These are phyloP conservation scores for Didymella arachidicola DNA, from an alignment of 2,329 filamentous ascomycete genomes.

Conservation along the genomic window DNA sequence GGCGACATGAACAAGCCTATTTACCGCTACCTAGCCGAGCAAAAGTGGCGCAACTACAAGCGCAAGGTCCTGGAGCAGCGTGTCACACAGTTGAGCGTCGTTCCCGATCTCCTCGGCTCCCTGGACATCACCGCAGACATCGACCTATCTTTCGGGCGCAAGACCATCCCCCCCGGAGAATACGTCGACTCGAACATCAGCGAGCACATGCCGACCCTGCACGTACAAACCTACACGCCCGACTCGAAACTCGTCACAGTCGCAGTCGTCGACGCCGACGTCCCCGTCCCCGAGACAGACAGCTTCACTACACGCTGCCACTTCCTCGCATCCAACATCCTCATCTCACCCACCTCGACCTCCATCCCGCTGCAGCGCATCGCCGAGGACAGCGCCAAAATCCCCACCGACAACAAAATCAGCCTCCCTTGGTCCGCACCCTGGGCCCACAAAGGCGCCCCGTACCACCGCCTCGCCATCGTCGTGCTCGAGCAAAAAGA, in stretches of 20 bases:
- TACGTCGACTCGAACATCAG: slow-evolving; percentile 78
- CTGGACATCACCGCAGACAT: slow-evolving; percentile 82
- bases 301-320: slow-evolving; percentile 83
- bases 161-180: slow-evolving; percentile 75
- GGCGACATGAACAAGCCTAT: slow-evolving; percentile 96
- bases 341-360: slow-evolving; percentile 64
- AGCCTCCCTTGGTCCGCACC: slow-evolving; percentile 84
- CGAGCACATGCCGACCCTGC: slow-evolving; percentile 76
- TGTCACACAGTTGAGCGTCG: slow-evolving; percentile 82
- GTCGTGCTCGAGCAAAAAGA: slow-evolving; percentile 82
- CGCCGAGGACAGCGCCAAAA: slow-evolving; percentile 51
- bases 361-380: slow-evolving; percentile 44
- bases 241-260: slow-evolving; percentile 85
- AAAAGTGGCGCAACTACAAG: slow-evolving; percentile 87
- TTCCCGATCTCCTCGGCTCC: slow-evolving; percentile 85
- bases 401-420: slow-evolving; percentile 64
- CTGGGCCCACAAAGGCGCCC: slow-evolving; percentile 85
- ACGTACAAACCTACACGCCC: slow-evolving; percentile 83
- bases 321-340: slow-evolving; percentile 79
- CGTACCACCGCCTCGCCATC: slow-evolving; percentile 87
- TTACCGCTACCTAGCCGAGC: slow-evolving; percentile 86
- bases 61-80: slow-evolving; percentile 82
- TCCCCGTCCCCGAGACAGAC: slow-evolving; percentile 79
- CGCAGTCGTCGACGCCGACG: slow-evolving; percentile 87
- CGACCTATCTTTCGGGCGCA: slow-evolving; percentile 77